Evolutionary conservation across 2,329 filamentous ascomycete species (phyloP), one percentile per base, ranked within the genome.

Genomic region (Trichoderma oligosporum): DNA sequence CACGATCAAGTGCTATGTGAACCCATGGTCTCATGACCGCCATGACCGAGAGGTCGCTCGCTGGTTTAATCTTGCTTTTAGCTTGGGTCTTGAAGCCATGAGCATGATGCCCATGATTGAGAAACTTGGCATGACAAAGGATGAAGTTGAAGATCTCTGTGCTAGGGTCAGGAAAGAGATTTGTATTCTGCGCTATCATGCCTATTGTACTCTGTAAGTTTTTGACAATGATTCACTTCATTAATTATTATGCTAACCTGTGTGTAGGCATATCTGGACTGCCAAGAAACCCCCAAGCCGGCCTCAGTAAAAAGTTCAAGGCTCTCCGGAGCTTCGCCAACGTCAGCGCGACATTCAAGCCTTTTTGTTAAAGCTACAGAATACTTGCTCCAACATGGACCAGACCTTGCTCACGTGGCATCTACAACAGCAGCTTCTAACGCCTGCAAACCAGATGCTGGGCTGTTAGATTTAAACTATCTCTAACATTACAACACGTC

Each of bases 11-110:
- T 76, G 93, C 33, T 89, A 90, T 27, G 78, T 90, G 67, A 93
- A 87, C 66, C 83, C 85, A 22, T 93, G 89, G 87, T 82, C 83
- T 58, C 70, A 75, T 24, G 83, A 89, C 64, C 76, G 79, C 24
- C 78, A 84, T 61, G 79, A 85, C 63, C 85, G 84, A 61, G 81
- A 87, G 42, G 80, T 91, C 53, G 90, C 88, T 27, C 80, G 85
- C 58, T 96, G 89, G 88, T 96, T 95, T 73, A 91, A 93, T 67
- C 76, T 93, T 22, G 86, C 85, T 36, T 77, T 96, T 63, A 85
- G 81, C 9, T 83, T 89, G 66, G 87, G 88, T 24, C 73, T 95
- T 48, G 83, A 91, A 64, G 84, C 86, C 11, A 76, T 95, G 65
- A 87, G 86, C 62, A 71, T 94, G 65, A 87, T 81, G 33, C 87